Evolutionary conservation across 805 yeast genomes (phyloP).

Genomic region (Brettanomyces nanus): DNA sequence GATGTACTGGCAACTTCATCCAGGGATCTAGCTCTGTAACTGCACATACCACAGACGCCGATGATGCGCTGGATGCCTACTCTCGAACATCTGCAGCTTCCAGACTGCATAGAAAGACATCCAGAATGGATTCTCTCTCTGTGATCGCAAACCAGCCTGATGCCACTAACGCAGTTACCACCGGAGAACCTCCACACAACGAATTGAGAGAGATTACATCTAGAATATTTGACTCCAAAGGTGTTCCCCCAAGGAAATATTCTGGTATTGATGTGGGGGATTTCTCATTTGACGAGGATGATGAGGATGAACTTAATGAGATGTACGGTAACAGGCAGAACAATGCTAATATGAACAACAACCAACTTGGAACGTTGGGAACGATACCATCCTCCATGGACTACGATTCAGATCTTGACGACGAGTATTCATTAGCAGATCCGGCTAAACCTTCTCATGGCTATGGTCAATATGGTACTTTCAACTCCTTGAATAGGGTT

Average conservation of each 20-base stretch:
- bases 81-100: neutral
- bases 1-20: neutral
- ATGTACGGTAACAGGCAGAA: neutral
- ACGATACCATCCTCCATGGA: slow-evolving; percentile 7
- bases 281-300: slow-evolving; percentile 44
- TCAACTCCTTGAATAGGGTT: slow-evolving; percentile 1
- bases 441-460: slow-evolving; percentile 4
- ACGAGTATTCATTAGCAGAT: slow-evolving; percentile 12
- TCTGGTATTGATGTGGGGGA: slow-evolving; percentile 46
- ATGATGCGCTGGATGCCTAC: neutral
- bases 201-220: slow-evolving; percentile 51
- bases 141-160: neutral
- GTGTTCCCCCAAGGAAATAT: slow-evolving; percentile 63
- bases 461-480: slow-evolving; percentile 6
- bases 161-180: neutral
- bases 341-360: neutral
- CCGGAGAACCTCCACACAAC: slow-evolving; percentile 6
- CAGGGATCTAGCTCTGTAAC: neutral
- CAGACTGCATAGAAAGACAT: neutral
- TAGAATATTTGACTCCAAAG: slow-evolving; percentile 63
- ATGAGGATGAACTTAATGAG: slow-evolving; percentile 10
- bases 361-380: neutral
- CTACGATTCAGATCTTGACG: slow-evolving; percentile 22
- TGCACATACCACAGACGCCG: neutral
- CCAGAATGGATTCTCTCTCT: neutral